phyloP scores from a whole-genome alignment of 352 stramenopile genomes.

The Ochromonadaceae sp. region DNA sequence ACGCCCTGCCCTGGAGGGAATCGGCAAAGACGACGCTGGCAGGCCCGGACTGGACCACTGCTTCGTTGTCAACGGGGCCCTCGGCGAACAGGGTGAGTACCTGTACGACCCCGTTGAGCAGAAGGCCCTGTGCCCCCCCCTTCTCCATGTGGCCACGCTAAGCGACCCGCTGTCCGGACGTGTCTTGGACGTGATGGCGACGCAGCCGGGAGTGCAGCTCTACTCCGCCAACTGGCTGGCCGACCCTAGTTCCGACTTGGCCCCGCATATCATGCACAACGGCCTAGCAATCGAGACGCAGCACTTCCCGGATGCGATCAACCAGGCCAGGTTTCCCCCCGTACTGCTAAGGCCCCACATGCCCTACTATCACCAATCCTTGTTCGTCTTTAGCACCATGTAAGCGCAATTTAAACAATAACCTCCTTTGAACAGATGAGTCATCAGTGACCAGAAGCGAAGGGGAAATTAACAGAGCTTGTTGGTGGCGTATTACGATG shows the following conservation, averaged over 20 bases:
- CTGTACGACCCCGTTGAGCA: neutral
- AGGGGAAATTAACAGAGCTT: too few species aligned
- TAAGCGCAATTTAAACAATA: too few species aligned
- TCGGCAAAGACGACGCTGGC: conserved; percentile 22
- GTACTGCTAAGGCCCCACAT: conserved; percentile 9
- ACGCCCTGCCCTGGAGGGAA: conserved; percentile 16
- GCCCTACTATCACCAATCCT: too few species aligned
- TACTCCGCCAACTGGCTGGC: conserved; percentile 29
- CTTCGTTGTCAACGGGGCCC: neutral
- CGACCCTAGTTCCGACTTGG: neutral
- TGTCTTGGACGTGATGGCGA: conserved; percentile 15
- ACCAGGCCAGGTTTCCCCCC: conserved; percentile 19
- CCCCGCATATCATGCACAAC: neutral
- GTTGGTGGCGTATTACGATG: too few species aligned
- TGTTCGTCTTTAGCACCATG: too few species aligned
- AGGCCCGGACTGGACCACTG: conserved; percentile 25
- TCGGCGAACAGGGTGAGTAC: neutral
- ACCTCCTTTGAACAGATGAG: too few species aligned
- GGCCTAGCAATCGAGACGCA: conserved; percentile 26
- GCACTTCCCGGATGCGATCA: conserved; percentile 23
- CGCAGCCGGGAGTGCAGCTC: conserved; percentile 25
- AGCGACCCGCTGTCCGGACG: neutral
- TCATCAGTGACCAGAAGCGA: too few species aligned
- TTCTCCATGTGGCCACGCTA: neutral
- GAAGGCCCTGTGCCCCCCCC: neutral